Conservation (phyloP, 192 early-diverging fungal genomes). For the Spinellus fusiger region DNA sequence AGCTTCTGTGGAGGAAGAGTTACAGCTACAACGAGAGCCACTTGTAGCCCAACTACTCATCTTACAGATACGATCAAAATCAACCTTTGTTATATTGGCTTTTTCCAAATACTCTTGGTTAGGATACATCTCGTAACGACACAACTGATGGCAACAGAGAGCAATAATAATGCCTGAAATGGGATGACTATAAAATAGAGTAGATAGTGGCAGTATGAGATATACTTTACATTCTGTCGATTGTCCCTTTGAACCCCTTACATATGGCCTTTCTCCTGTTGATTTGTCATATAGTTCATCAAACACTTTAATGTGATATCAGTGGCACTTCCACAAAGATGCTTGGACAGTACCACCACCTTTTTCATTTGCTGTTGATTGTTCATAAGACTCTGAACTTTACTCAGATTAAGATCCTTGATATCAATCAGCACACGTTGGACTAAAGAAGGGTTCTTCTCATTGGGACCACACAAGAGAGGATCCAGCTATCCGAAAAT, state of each 20-base stretch:
- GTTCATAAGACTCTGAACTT: slow-evolving; percentile 36
- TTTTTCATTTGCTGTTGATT: slow-evolving; percentile 30
- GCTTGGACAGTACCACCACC: slow-evolving; percentile 79
- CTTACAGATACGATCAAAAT: slow-evolving; percentile 58
- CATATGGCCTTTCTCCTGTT: slow-evolving; percentile 23
- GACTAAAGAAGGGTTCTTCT: slow-evolving; percentile 37
- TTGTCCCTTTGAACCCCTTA: too few relatives aligned
- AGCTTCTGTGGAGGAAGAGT: background rate
- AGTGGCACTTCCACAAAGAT: slow-evolving; percentile 87
- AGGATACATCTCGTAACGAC: slow-evolving; percentile 65
- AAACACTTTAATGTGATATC: slow-evolving; percentile 80
- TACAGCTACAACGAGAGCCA: slow-evolving; percentile 34
- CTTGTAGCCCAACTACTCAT: slow-evolving; percentile 80
- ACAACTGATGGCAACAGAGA: slow-evolving; percentile 86
- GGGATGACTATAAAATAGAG: slow-evolving; percentile 21
- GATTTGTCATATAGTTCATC: slow-evolving; percentile 40
- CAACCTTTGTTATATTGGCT: slow-evolving; percentile 40
- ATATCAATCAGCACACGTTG: slow-evolving; percentile 73
- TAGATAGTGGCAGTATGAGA: background rate
- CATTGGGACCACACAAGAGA: slow-evolving; percentile 29
- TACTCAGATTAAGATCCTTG: slow-evolving; percentile 73
- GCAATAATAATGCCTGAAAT: slow-evolving; percentile 75
- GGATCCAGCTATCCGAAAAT: slow-evolving; percentile 34
- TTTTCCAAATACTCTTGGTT: slow-evolving; percentile 56
- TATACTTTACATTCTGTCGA: background rate